Evolutionary conservation across 2,329 filamentous ascomycete genomes (phyloP), one percentile per base, ranked within the genome.

Genomic region (Diaporthe citriasiana): DNA sequence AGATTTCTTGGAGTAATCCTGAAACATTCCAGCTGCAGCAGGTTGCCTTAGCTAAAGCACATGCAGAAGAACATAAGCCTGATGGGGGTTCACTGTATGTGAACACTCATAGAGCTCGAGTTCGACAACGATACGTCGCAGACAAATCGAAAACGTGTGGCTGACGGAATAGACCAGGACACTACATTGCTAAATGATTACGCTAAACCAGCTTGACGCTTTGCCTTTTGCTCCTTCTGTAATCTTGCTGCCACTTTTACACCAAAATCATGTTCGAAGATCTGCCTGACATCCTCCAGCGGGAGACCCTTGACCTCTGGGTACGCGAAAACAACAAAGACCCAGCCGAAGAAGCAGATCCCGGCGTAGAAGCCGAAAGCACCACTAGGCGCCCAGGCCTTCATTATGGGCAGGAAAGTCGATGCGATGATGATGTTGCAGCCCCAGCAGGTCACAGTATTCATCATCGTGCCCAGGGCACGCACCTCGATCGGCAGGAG

Each of bases 241-340:
- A 83, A 76, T 73, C 79, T 72, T 63, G 81, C 78, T 2, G 84
- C 82, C 42, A 82, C 79, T 71, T 80, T 78, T 12, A 85, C 81
- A 13, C 85, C 85, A 75, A 86, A 86, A 4, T 84, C 84, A 73
- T 85, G 80, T 40, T 82, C 78, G 75, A 87, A 88, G 15, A 87
- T 82, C 59, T 85, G 83, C 33, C 85, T 79, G 51, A 87, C 83
- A 38, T 85, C 85, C 76, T 89, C 88, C 7, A 89, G 78, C 25
- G 87, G 84, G 82, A 89, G 84, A 9, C 86, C 87, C 70, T 86
- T 85, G 9, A 86, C 85, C 75, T 88, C 85, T 2, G 86, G 86
- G 74, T 86, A 88, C 73, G 79, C 85, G 78, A 86, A 84, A 47
- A 84, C 81, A 22, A 87, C 81, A 65, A 84, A 83, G 7, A 87